A percentile compares a stretch with the other conserved stretches of the same genome.
Evolutionary conservation across 2,329 filamentous ascomycete genomes (phyloP).

Genomic region (Nannizzia gypsea): DNA sequence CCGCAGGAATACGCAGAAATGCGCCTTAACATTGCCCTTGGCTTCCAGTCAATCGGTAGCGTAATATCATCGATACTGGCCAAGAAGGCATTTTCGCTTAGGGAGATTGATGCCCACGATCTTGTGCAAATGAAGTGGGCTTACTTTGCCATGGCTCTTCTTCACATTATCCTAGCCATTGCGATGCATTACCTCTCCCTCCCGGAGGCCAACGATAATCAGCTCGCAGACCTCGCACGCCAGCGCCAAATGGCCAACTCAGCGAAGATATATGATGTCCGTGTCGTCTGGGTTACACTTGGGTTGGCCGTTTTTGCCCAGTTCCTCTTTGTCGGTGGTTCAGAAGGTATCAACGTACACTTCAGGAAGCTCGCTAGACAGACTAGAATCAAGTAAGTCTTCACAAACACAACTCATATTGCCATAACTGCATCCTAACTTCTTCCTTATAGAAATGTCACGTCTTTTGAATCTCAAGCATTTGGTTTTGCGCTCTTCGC

Average conservation of each 20-base stretch:
- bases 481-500: constrained; percentile 49
- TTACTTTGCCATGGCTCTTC: constrained; percentile 51
- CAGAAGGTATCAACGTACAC: constrained; percentile 44
- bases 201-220: constrained; percentile 50
- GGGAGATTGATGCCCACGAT: constrained; percentile 37
- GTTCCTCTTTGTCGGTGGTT: constrained; percentile 51
- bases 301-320: constrained; percentile 43
- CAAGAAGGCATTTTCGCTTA: constrained; percentile 45
- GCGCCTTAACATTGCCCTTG: constrained; percentile 49
- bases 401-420: neutral
- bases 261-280: constrained; percentile 34
- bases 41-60: constrained; percentile 49
- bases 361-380: constrained; percentile 35
- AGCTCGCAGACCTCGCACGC: constrained; percentile 45
- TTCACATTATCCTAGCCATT: constrained; percentile 47
- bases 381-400: constrained; percentile 25
- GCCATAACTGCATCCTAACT: constrained; percentile 15
- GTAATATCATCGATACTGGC: constrained; percentile 50
- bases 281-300: constrained; percentile 46
- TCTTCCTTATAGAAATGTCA: constrained; percentile 7
- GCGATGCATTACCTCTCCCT: constrained; percentile 51
- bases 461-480: constrained; percentile 36
- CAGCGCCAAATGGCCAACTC: constrained; percentile 40
- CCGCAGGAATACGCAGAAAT: constrained; percentile 49
- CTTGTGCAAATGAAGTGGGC: constrained; percentile 54